These are phyloP conservation scores for Diplogelasinospora grovesii DNA, from an alignment of 495 filamentous ascomycete genomes.

Conservation along the genomic window DNA sequence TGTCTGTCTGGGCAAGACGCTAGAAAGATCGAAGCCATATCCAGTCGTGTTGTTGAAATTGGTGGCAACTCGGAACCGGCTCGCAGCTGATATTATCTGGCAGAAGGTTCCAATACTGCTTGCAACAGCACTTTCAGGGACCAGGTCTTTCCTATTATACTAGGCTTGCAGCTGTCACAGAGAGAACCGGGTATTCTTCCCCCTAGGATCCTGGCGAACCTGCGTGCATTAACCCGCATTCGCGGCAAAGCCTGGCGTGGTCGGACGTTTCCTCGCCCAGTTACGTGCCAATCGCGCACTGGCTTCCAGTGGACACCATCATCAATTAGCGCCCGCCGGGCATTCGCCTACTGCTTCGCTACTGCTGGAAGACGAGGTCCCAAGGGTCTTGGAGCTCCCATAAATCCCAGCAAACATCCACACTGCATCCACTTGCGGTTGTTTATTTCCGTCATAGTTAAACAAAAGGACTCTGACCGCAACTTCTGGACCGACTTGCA, in stretches of 20 bases:
- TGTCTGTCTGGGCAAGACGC: too few species aligned
- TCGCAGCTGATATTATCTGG: neutral
- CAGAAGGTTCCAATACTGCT: neutral
- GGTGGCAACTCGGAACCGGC: neutral
- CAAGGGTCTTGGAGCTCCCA: conserved; percentile 8
- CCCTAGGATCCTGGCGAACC: conserved; percentile 1
- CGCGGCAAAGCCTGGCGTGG: conserved; percentile 3
- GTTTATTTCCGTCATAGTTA: conserved; percentile 9
- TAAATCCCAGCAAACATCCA: conserved; percentile 4
- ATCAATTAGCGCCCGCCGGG: conserved; percentile 7
- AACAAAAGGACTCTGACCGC: conserved; percentile 8
- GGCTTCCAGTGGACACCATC: conserved; percentile 1
- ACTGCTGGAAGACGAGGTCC: neutral
- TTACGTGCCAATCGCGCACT: conserved; percentile 13
- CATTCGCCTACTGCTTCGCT: conserved; percentile 4
- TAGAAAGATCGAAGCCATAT: too few species aligned
- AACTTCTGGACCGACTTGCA: conserved; percentile 8
- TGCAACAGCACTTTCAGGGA: conserved; percentile 1
- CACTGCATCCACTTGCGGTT: conserved; percentile 3
- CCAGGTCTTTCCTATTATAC: neutral
- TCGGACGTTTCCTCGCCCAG: neutral
- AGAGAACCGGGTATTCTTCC: neutral
- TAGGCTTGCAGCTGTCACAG: neutral
- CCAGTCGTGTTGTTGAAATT: neutral
- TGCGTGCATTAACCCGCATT: conserved; percentile 10